Conservation (phyloP, 2,329 filamentous ascomycete genomes). For the Emmonsiellopsis sp. region DNA sequence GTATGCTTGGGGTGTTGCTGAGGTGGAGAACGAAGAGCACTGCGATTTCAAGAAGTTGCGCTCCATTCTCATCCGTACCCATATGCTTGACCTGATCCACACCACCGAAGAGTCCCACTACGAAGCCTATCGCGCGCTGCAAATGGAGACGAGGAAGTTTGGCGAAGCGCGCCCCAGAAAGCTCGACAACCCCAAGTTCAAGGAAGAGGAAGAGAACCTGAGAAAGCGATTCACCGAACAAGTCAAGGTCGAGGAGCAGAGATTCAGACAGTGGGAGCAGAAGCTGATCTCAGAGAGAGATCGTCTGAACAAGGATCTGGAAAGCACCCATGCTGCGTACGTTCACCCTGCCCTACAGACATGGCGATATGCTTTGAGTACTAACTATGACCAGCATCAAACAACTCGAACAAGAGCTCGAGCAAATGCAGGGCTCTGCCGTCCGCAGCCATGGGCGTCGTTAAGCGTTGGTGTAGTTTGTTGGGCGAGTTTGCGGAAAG, state of each 20-base stretch:
- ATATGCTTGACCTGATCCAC: constrained; percentile 99
- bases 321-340: constrained; percentile 81
- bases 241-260: constrained; percentile 99
- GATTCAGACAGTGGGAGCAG: constrained; percentile 99
- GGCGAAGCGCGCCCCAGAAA: constrained; percentile 95
- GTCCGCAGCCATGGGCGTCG: constrained; percentile 88
- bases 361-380: background rate
- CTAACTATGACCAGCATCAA: constrained; percentile 38
- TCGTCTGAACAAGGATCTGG: constrained; percentile 98
- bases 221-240: constrained; percentile 99
- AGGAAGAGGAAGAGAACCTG: constrained; percentile 97
- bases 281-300: constrained; percentile 98
- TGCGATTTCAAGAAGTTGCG: constrained; percentile 99
- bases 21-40: constrained; percentile 99
- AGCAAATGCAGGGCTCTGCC: constrained; percentile 82
- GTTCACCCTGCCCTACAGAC: constrained; percentile 14
- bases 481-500: constrained; percentile 3
- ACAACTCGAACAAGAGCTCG: constrained; percentile 71
- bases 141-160: constrained; percentile 99
- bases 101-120: constrained; percentile 99
- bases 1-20: constrained; percentile 98
- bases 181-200: constrained; percentile 99
- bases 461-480: constrained; percentile 40
- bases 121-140: constrained; percentile 96
- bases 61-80: constrained; percentile 94